These are phyloP conservation scores for Pythium brachiatum DNA, from an alignment of 352 stramenopile species.

Conservation along the genomic window DNA sequence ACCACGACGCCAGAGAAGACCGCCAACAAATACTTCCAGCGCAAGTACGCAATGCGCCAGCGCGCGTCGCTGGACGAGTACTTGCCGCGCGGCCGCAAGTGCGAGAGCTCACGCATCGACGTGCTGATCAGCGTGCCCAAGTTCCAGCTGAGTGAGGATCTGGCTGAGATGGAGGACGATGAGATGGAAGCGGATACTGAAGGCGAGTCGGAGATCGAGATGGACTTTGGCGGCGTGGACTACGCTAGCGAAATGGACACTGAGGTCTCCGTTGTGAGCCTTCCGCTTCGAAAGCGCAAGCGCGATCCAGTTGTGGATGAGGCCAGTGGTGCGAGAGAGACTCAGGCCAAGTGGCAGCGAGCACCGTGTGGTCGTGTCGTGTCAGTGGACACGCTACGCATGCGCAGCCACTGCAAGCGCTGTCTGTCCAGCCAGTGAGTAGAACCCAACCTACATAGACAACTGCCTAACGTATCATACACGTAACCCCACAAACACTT, in stretches of 20 bases:
- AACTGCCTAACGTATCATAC: background rate
- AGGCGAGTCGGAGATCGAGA: conserved; percentile 2
- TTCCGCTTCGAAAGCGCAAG: conserved; percentile 10
- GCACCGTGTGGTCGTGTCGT: conserved; percentile 21
- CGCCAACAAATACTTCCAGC: conserved; percentile 21
- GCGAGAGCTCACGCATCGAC: conserved; percentile 21
- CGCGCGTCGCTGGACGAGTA: conserved; percentile 17
- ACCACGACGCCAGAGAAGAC: conserved; percentile 20
- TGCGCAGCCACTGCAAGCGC: conserved; percentile 18
- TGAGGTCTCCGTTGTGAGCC: background rate
- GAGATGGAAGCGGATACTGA: conserved; percentile 5
- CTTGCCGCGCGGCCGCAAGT: conserved; percentile 19
- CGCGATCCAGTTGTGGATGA: conserved; percentile 23
- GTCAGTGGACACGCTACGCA: conserved; percentile 15
- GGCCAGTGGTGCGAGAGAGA: background rate
- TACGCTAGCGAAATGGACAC: conserved; percentile 3
- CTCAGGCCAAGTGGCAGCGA: conserved; percentile 24
- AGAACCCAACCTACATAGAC: background rate
- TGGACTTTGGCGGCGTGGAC: conserved; percentile 4
- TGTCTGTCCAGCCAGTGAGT: background rate
- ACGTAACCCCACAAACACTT: too few relatives aligned
- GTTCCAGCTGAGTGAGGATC: conserved; percentile 19
- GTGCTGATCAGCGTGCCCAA: conserved; percentile 20
- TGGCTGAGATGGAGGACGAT: conserved; percentile 1
- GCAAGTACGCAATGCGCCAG: conserved; percentile 23